A percentile compares a stretch with the other conserved stretches of the same genome.
Evolutionary conservation across 1,139 yeast species (phyloP).

Genomic region (Suhomyces atakaporum): DNA sequence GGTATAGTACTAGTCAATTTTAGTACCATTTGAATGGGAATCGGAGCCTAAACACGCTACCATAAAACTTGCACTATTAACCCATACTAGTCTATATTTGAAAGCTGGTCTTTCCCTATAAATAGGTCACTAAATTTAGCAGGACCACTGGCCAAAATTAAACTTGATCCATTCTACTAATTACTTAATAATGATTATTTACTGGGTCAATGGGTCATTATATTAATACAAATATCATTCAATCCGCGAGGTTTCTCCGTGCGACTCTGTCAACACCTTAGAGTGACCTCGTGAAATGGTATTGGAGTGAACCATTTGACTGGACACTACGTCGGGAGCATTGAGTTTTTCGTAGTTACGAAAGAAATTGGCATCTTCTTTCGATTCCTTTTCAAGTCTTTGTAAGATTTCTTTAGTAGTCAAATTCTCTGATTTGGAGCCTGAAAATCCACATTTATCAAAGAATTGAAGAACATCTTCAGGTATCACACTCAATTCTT

Average conservation of each 20-base stretch:
- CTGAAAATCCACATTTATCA: constrained; percentile 36
- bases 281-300: constrained; percentile 41
- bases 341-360: constrained; percentile 25
- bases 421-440: constrained; percentile 21
- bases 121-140: too few species aligned
- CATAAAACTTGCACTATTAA: too few species aligned
- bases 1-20: too few species aligned
- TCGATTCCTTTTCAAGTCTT: constrained; percentile 32
- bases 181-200: too few species aligned
- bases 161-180: too few species aligned
- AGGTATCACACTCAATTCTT: constrained; percentile 79
- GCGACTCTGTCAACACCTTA: constrained; percentile 30
- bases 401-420: constrained; percentile 42
- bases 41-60: too few species aligned
- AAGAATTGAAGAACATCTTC: constrained; percentile 45
- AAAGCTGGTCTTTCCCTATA: too few species aligned
- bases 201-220: background rate
- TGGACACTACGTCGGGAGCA: constrained; percentile 21
- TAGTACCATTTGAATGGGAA: too few species aligned
- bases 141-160: too few species aligned
- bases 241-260: constrained; percentile 27
- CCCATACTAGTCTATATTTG: too few species aligned
- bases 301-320: constrained; percentile 35
- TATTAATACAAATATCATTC: constrained; percentile 8
- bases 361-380: constrained; percentile 36